Conservation (phyloP, 2,329 filamentous ascomycete species). For the Teratosphaeria zuluensis region DNA sequence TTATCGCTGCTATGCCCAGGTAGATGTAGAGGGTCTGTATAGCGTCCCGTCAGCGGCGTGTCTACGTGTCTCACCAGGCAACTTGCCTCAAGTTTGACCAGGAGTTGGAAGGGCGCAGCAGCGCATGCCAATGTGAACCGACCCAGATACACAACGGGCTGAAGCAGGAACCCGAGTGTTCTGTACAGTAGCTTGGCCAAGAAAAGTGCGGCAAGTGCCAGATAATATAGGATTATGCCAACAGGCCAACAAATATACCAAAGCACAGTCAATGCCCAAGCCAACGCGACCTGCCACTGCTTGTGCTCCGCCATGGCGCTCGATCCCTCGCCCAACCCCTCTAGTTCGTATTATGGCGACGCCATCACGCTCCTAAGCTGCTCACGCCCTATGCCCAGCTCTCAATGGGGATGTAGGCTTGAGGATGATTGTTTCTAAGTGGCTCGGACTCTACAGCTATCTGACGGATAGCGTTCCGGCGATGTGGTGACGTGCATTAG, state of each 20-base stretch:
- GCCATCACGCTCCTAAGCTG: background rate
- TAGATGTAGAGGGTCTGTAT: conserved; percentile 43
- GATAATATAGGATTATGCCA: background rate
- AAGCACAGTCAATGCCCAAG: background rate
- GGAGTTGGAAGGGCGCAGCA: conserved; percentile 40
- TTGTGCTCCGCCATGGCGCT: background rate
- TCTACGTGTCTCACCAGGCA: background rate
- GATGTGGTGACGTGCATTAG: background rate
- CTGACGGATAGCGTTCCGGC: background rate
- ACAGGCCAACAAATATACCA: conserved; percentile 4
- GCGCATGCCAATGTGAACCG: conserved; percentile 31
- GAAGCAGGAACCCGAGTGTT: conserved; percentile 37
- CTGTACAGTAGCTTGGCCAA: conserved; percentile 40
- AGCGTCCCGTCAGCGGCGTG: conserved; percentile 10
- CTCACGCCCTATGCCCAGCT: background rate
- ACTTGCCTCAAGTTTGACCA: conserved; percentile 48
- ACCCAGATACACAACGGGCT: conserved; percentile 42
- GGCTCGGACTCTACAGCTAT: background rate
- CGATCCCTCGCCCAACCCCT: background rate
- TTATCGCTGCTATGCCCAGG: conserved; percentile 55
- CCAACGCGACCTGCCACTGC: background rate
- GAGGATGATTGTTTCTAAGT: background rate
- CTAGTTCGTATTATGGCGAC: background rate
- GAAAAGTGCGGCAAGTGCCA: conserved; percentile 13
- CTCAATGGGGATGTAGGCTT: background rate